Percentiles rank a stretch among this genome's conserved stretches.
These are phyloP conservation scores for Madurella fahalii DNA, from an alignment of 2,329 filamentous ascomycete genomes.

Conservation along the genomic window DNA sequence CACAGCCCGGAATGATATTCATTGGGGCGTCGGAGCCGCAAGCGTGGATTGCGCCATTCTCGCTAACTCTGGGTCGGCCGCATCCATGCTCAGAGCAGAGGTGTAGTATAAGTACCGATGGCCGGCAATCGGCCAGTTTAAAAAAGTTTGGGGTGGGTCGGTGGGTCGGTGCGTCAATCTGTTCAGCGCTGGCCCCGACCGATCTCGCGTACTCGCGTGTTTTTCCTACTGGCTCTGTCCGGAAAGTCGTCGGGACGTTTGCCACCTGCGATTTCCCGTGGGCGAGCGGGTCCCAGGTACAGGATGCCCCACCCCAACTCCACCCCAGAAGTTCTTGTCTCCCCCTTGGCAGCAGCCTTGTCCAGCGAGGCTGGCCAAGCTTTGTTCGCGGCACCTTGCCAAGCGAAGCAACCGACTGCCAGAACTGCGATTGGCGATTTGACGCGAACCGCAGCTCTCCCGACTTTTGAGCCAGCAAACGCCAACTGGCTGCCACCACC, in stretches of 20 bases:
- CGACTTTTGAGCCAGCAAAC: slow-evolving; percentile 10
- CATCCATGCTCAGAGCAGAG: slow-evolving; percentile 4
- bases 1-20: not conserved
- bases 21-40: slow-evolving; percentile 18
- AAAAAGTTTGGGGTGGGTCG: not conserved
- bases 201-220: slow-evolving; percentile 14
- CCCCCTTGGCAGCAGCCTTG: slow-evolving; percentile 18
- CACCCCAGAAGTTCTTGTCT: not conserved
- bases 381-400: not conserved
- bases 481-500: slow-evolving; percentile 10
- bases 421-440: slow-evolving; percentile 20
- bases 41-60: slow-evolving; percentile 28
- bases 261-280: no score
- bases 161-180: slow-evolving; percentile 5
- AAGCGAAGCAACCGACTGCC: slow-evolving; percentile 7
- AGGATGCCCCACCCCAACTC: not conserved
- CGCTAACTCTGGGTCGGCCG: slow-evolving; percentile 1
- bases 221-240: no score
- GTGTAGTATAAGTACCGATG: slow-evolving; percentile 6
- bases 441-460: slow-evolving; percentile 17
- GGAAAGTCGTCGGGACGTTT: not conserved
- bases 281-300: not conserved
- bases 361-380: slow-evolving; percentile 16
- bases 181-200: not conserved
- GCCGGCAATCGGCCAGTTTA: slow-evolving; percentile 24